Evolutionary conservation across 2,329 filamentous ascomycete species (phyloP), one percentile per base, ranked within the genome.

Genomic region (Pseudocercospora vitis): DNA sequence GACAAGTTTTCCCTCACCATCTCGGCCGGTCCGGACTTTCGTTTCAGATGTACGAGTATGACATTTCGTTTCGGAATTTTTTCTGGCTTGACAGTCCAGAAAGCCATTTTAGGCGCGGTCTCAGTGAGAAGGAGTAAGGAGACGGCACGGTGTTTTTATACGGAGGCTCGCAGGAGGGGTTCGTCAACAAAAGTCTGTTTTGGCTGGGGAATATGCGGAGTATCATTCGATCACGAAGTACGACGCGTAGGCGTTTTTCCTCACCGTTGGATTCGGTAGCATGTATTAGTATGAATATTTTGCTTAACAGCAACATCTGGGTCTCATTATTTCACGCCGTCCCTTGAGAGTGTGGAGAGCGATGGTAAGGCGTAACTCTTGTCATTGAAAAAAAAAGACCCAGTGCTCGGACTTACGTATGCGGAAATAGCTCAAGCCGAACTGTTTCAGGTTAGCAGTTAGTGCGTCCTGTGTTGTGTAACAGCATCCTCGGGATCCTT

Each of bases 191-290:
- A n/a, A n/a, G n/a, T n/a, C n/a, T n/a, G 26, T 29, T 29, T 29
- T 6, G 26, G 6, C 11, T 29, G 6, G 26, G 6, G 26, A 29
- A 29, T 29, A 11, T 11, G 26, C 11, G 26, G 11, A 29, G n/a
- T n/a, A n/a, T n/a, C n/a, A n/a, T n/a, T n/a, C 26, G 26, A 18
- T 42, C 37, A 24, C 37, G 37, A 42, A 23, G 37, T 24, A 42
- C 21, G 37, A 42, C 12, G 37, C 37, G 12, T 42, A 18, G 37
- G 37, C 19, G 19, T 42, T 14, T 26, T 24, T 21, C 7, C 21
- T 19, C n/a, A n/a, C n/a, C n/a, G n/a, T n/a, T n/a, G n/a, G n/a
- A 23, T 42, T 24, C 37, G 7, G 18, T 42, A 42, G 37, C 37
- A 23, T 42, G 37, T 42, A 16, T 42, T 23, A 42, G 18, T 42